Evolutionary conservation across 2,329 filamentous ascomycete genomes (phyloP), one percentile per base, ranked within the genome.

Genomic region (Fusarium sacchari): DNA sequence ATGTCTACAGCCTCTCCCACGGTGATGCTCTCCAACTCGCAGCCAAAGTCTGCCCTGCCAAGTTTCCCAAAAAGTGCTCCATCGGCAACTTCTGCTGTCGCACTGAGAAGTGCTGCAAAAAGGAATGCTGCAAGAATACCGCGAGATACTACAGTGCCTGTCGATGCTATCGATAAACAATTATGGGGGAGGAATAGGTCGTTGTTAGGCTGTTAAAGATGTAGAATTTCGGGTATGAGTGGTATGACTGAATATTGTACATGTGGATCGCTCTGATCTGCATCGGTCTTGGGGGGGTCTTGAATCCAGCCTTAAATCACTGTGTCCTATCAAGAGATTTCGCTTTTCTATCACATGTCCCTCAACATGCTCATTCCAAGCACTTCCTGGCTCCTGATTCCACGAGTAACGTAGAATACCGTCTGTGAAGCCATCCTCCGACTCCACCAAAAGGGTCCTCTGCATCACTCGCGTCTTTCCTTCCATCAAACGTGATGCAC

Each of bases 341-440:
- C 4, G 22, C n/a, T 18, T 12, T 43, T 0, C 9, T 22, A 22
- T 7, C 8, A 47, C 11, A 22, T 17, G 3, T 30, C 6, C 9
- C 3, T 5, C 6, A 22, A 30, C 14, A 8, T 47, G 26, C 22
- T 62, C 24, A 53, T 9, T 12, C 0, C 12, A 65, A 40, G 22
- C 75, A 76, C 18, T 77, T 65, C 14, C 55, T 71, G 1, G 63
- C 65, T 81, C 42, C 75, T 7, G 75, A 64, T 50, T 77, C 72
- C 9, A 76, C 60, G 2, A 77, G 20, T 15, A 77, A 42, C 11
- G 42, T 63, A 2, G 75, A 49, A 60, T 77, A 77, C 11, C 57
- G 46, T 18, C 43, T 53, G 15, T 77, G 75, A 20, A 77, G 42
- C 67, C 73, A 77, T n/a, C 71, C 73, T 9, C 20, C 59, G 15